Base-by-base conservation (phyloP, 371 early-diverging fungal species). In the Dichotomocladium elegans region DNA sequence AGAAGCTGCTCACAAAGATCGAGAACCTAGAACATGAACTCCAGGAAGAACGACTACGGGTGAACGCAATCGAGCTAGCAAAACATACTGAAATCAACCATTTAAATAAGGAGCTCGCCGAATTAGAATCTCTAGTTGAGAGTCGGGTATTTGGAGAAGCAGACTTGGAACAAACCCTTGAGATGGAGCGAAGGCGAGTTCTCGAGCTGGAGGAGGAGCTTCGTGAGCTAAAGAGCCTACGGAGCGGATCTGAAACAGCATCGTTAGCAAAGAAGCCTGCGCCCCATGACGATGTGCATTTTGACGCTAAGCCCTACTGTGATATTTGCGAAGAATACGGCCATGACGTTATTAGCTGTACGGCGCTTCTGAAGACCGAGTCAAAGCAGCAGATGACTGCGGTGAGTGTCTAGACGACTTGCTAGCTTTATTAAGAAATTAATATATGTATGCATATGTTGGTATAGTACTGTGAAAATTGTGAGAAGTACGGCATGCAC, bases 91-190 rank as follows among this genome's bases (percentile, higher is more conserved):
- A 88, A 53, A 66, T 88, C 9, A 65, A 60, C 12, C 68, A 66
- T 43, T 58, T 89, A 12, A 79, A 79, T 52, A 85, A 82, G 52
- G 88, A 91, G 49, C 52, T 91, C 2, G 78, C 78, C 0, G 85
- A 82, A 21, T 58, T 88, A 15, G 91, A 90, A 53, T 59, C 79
- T 3, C 47, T 90, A 30, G 74, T 90, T n/a, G 91, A 90, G 63
- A 83, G 80, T 53, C 82, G 80, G 54, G 79, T 86, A 9, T 87
- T 90, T 58, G 72, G 72, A 24, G 86, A 89, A 46, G 70, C 79
- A 2, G 88, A 91, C 49, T 64, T 87, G 5, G 88, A 86, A 47
- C 80, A 85, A 48, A 63, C 74, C 33, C 53, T 81, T 1, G 74
- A 74, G 48, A 21, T n/a, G 7, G 82, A 81, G 45, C 66, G 64